Conservation (phyloP, 768 basidiomycete species). For the Mycena leptocephala region DNA sequence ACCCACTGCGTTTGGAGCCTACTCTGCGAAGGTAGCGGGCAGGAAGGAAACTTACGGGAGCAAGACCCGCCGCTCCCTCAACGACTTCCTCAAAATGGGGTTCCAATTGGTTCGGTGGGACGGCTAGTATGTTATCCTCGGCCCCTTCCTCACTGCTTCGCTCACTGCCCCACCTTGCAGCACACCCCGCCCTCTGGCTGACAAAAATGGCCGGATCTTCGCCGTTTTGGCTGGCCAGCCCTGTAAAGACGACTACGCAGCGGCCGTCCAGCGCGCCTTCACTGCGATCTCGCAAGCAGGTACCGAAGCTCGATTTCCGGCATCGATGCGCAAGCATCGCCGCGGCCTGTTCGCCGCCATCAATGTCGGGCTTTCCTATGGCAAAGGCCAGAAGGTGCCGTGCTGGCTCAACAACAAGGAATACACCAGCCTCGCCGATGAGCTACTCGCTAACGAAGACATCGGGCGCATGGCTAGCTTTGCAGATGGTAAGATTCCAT, state of each 20-base stretch:
- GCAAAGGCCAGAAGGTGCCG: neutral
- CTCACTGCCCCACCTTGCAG: neutral
- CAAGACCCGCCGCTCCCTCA: neutral
- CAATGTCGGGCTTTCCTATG: neutral
- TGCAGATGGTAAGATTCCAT: neutral
- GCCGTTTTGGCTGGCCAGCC: neutral
- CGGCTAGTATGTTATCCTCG: neutral
- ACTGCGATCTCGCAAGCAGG: neutral
- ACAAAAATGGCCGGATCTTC: neutral
- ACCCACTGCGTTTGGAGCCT: neutral
- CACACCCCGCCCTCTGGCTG: neutral
- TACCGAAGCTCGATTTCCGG: neutral
- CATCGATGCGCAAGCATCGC: neutral
- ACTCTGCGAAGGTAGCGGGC: neutral
- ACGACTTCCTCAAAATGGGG: neutral
- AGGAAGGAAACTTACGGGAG: neutral
- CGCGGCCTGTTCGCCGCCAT: neutral
- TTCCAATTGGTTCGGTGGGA: neutral
- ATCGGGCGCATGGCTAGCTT: neutral
- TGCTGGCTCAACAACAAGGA: neutral
- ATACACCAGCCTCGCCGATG: neutral
- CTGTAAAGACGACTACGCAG: neutral
- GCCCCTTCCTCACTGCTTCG: no score
- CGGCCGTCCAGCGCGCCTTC: neutral
- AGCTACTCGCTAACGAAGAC: neutral